These are phyloP conservation scores for Coelastrella sp. DNA, from an alignment of 139 green algal genomes.

Conservation along the genomic window DNA sequence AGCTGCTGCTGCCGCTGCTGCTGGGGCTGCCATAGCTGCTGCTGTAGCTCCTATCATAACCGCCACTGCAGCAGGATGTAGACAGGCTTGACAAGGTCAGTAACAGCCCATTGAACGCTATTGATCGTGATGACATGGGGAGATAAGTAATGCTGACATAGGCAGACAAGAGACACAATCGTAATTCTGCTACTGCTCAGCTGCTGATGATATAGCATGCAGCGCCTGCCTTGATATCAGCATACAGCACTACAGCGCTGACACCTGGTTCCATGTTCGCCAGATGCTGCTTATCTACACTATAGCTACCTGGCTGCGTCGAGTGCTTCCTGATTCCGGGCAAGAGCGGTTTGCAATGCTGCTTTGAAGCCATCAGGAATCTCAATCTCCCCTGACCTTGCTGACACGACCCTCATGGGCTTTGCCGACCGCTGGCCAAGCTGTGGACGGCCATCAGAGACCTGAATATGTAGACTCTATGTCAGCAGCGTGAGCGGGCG, in stretches of 20 bases:
- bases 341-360: conserved; percentile 3
- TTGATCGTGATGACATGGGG: no score
- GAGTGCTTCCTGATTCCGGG: neutral
- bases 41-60: conserved; percentile 9
- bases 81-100: no score
- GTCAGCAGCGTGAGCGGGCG: no score
- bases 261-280: no score
- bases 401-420: neutral
- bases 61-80: neutral
- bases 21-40: neutral
- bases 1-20: neutral
- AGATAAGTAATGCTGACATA: no score
- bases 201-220: neutral
- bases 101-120: no score
- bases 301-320: neutral
- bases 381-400: neutral
- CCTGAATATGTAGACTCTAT: no score
- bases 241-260: neutral
- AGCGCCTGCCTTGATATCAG: neutral
- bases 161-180: no score
- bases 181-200: neutral
- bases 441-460: neutral
- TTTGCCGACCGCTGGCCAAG: neutral
- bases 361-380: conserved; percentile 16
- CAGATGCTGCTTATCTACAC: no score